Conservation (phyloP, 352 stramenopile genomes). For the Nothophytophthora sp. region DNA sequence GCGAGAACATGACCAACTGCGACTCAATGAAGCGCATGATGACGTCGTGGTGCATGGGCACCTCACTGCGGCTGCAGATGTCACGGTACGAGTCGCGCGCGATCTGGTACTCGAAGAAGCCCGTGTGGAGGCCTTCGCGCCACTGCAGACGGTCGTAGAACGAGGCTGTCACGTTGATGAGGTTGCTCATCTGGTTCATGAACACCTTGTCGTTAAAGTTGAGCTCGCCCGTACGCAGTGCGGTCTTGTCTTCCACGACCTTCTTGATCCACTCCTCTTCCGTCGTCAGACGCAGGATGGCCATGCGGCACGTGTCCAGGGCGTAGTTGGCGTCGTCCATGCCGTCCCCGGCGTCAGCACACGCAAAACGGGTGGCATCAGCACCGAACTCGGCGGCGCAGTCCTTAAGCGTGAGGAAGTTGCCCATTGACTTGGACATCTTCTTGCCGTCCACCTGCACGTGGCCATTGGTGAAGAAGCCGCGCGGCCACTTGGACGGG, state of each 20-base stretch:
- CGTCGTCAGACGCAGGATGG: slow-evolving; percentile 96
- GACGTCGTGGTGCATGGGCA: slow-evolving; percentile 92
- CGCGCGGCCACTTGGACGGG: slow-evolving; percentile 96
- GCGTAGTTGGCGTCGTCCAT: slow-evolving; percentile 99
- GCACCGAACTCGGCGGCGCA: slow-evolving; percentile 95
- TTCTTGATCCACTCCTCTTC: slow-evolving; percentile 98
- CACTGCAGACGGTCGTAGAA: slow-evolving; percentile 93
- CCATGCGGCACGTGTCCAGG: slow-evolving; percentile 96
- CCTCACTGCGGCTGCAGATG: slow-evolving; percentile 87
- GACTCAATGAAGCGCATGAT: slow-evolving; percentile 94
- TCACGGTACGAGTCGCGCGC: slow-evolving; percentile 98
- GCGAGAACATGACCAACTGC: slow-evolving; percentile 94
- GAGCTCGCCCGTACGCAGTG: slow-evolving; percentile 75
- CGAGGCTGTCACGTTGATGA: slow-evolving; percentile 90
- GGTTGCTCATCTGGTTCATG: slow-evolving; percentile 96
- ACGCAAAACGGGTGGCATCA: slow-evolving; percentile 98
- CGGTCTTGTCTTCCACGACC: slow-evolving; percentile 81
- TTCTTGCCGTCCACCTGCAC: slow-evolving; percentile 98
- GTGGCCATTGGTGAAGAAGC: slow-evolving; percentile 99
- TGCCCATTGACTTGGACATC: slow-evolving; percentile 99
- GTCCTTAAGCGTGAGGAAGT: slow-evolving; percentile 99
- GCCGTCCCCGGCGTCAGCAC: slow-evolving; percentile 97
- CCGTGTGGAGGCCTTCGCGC: slow-evolving; percentile 97
- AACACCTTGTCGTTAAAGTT: slow-evolving; percentile 96
- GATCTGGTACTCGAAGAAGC: slow-evolving; percentile 99